phyloP scores from a whole-genome alignment of 2,329 filamentous ascomycete species.

The Macrophomina tecta region DNA sequence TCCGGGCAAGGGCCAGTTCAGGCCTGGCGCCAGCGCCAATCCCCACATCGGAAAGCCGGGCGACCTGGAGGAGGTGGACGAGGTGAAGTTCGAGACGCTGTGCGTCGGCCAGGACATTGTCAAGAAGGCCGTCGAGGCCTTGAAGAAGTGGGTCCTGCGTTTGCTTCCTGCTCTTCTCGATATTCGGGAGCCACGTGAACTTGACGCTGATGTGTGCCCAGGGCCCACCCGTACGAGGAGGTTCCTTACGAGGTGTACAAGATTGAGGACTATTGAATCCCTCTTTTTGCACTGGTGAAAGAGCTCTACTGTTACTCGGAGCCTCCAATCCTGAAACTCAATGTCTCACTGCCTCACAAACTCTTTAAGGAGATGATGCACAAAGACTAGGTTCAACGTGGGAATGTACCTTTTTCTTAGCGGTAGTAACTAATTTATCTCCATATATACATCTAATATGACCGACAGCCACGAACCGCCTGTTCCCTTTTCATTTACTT shows the following conservation, averaged over 20 bases:
- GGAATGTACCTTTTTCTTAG: too few species aligned
- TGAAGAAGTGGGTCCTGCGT: constrained; percentile 64
- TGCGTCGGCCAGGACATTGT: constrained; percentile 65
- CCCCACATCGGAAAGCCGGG: constrained; percentile 67
- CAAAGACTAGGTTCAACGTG: too few species aligned
- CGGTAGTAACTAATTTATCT: too few species aligned
- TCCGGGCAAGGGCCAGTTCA: constrained; percentile 69
- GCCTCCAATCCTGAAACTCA: too few species aligned
- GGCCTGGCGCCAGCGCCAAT: constrained; percentile 65
- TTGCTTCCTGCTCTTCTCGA: constrained; percentile 15
- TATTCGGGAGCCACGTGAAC: not conserved
- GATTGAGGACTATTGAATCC: constrained; percentile 48
- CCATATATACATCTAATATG: too few species aligned
- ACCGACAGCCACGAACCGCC: not conserved
- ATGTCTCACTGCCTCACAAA: too few species aligned
- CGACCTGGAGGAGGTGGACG: constrained; percentile 63
- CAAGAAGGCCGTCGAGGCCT: constrained; percentile 63
- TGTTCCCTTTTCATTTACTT: not conserved
- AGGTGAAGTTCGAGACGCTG: constrained; percentile 68
- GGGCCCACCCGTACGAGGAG: constrained; percentile 55
- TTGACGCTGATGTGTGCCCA: constrained; percentile 31
- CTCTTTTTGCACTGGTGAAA: too few species aligned
- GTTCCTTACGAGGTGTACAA: constrained; percentile 54
- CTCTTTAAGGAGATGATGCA: too few species aligned
- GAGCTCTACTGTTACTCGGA: too few species aligned